A percentile compares a stretch with the other conserved stretches of the same genome.
phyloP scores from a whole-genome alignment of 225 moss, liverwort and hornwort species.

The Anthoceros angustus region DNA sequence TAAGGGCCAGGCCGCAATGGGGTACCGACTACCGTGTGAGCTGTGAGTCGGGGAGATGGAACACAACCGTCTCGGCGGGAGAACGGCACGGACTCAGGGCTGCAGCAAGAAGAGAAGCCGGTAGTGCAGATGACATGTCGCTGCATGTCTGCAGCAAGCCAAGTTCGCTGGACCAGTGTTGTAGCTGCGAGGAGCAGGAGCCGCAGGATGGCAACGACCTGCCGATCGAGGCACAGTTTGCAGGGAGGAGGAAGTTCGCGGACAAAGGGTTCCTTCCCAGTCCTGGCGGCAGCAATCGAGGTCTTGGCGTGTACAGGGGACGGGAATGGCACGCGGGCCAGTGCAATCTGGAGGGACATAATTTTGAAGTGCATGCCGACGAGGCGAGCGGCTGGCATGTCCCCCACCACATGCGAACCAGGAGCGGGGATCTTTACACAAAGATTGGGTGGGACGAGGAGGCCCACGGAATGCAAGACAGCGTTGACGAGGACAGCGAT shows the following conservation, averaged over 20 bases:
- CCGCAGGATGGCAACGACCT: neutral
- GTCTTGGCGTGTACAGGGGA: neutral
- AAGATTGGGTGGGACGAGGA: constrained; percentile 19
- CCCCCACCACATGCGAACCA: neutral
- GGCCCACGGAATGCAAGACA: constrained; percentile 4
- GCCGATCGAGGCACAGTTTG: neutral
- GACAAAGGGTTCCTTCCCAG: neutral
- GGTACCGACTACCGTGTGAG: neutral
- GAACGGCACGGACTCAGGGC: neutral
- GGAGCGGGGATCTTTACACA: constrained; percentile 30
- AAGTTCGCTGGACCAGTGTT: neutral
- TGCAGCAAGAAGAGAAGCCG: neutral
- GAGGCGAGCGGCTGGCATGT: constrained; percentile 1
- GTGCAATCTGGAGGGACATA: neutral
- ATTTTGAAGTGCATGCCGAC: neutral
- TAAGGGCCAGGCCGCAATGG: no score
- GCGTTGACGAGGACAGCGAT: neutral
- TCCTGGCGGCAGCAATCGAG: neutral
- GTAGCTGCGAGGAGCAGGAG: neutral
- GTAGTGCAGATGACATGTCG: neutral
- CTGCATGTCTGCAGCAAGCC: neutral
- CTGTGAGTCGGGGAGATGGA: neutral
- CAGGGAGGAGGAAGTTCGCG: neutral
- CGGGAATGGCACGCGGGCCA: neutral
- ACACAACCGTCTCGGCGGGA: neutral